phyloP scores from a whole-genome alignment of 768 basidiomycete genomes.

The Kwoniella bestiolae region DNA sequence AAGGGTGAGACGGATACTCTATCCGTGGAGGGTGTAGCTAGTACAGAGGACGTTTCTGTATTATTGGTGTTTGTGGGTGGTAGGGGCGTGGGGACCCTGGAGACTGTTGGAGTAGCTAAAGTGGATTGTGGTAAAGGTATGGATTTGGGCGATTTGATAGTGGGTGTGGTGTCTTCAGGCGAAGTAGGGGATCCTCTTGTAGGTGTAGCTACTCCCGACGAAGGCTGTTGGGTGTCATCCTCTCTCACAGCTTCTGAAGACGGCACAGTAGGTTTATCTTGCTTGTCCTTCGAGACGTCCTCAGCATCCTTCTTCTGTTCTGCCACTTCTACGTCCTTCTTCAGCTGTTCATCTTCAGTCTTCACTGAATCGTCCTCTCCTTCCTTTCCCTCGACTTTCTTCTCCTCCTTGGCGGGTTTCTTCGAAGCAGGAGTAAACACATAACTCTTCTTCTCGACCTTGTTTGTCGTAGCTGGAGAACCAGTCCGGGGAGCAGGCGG shows the following conservation, averaged over 20 bases:
- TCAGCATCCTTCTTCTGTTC: conserved; percentile 1
- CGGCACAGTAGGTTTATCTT: conserved; percentile 9
- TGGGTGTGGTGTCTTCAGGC: conserved; percentile 2
- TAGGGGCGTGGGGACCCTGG: conserved; percentile 29
- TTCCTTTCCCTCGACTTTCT: conserved; percentile 13
- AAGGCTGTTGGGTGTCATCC: too few relatives aligned
- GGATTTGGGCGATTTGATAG: conserved; percentile 14
- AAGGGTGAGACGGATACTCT: conserved; percentile 51
- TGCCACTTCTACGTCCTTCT: conserved; percentile 7
- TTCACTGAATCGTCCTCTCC: conserved; percentile 4
- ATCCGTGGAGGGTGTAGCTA: conserved; percentile 37
- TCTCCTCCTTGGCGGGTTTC: conserved; percentile 15
- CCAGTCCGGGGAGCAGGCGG: conserved; percentile 23
- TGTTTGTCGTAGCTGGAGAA: background rate
- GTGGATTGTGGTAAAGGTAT: conserved; percentile 46
- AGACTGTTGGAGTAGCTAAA: conserved; percentile 31
- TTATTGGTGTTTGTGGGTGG: conserved; percentile 7
- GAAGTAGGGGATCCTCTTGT: background rate
- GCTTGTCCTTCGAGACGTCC: conserved; percentile 1
- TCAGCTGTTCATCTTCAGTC: too few relatives aligned
- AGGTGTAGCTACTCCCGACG: background rate
- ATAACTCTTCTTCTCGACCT: conserved; percentile 36
- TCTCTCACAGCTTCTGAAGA: background rate
- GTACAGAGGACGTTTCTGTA: conserved; percentile 6
- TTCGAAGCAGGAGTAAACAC: conserved; percentile 38